phyloP scores from a whole-genome alignment of 805 yeast species.

The Lachancea meyersii region DNA sequence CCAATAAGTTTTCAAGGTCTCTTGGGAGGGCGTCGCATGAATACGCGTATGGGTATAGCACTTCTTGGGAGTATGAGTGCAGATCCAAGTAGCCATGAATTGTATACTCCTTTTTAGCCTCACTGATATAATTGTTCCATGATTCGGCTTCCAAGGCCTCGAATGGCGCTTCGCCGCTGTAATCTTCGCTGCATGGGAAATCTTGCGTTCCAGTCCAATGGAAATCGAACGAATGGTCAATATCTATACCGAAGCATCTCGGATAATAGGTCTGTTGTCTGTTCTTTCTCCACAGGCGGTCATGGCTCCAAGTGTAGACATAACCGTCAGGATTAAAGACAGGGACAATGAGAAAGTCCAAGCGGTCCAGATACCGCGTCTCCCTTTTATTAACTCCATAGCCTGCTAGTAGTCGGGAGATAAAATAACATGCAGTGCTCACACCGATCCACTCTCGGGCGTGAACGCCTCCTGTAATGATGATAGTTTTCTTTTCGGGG shows the following conservation, averaged over 20 bases:
- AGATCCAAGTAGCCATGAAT: slow-evolving; percentile 75
- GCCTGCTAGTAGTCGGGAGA: slow-evolving; percentile 42
- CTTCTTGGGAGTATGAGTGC: slow-evolving; percentile 81
- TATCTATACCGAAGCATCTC: slow-evolving; percentile 74
- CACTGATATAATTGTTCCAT: slow-evolving; percentile 43
- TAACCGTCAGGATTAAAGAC: slow-evolving; percentile 91
- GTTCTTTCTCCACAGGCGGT: slow-evolving; percentile 85
- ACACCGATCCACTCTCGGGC: slow-evolving; percentile 88
- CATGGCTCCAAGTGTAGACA: slow-evolving; percentile 70
- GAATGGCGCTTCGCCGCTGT: slow-evolving; percentile 67
- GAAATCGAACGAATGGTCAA: slow-evolving; percentile 75
- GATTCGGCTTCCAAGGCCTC: slow-evolving; percentile 55
- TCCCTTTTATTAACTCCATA: slow-evolving; percentile 40
- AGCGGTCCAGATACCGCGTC: slow-evolving; percentile 43
- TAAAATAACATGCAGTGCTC: slow-evolving; percentile 56
- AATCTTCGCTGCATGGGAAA: slow-evolving; percentile 77
- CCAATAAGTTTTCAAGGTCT: slow-evolving; percentile 74
- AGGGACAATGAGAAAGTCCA: slow-evolving; percentile 75
- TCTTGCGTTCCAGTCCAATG: slow-evolving; percentile 60
- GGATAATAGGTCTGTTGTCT: slow-evolving; percentile 67
- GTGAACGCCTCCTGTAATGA: slow-evolving; percentile 79
- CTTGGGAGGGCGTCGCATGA: slow-evolving; percentile 69
- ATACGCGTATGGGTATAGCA: slow-evolving; percentile 76
- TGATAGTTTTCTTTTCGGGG: slow-evolving; percentile 54
- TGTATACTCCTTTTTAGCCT: slow-evolving; percentile 41